Conservation (phyloP, 2,329 filamentous ascomycete species). For the Fusarium protoensiforme region DNA sequence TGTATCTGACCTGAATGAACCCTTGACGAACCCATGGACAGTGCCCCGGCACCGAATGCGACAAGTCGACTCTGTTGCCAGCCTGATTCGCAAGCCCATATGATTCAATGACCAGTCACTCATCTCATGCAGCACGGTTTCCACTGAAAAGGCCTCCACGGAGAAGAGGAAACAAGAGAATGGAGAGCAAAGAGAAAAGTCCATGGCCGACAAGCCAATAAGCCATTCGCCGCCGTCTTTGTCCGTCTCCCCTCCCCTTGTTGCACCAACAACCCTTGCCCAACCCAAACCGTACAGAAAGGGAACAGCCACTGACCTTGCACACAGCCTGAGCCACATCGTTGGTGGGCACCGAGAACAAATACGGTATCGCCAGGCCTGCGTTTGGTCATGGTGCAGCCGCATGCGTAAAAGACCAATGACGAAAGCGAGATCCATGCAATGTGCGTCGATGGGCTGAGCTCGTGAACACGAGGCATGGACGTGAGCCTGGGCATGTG, state of each 20-base stretch:
- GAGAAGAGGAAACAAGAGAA: conserved; percentile 2
- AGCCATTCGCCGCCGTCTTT: conserved; percentile 7
- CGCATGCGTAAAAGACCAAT: conserved; percentile 35
- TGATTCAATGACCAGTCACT: conserved; percentile 31
- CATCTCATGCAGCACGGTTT: background rate
- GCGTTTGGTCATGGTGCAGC: conserved; percentile 10
- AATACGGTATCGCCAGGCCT: conserved; percentile 15
- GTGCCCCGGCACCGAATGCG: conserved; percentile 41
- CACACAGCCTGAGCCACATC: conserved; percentile 14
- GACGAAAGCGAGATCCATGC: conserved; percentile 25
- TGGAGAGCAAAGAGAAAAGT: conserved; percentile 15
- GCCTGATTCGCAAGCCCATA: conserved; percentile 38
- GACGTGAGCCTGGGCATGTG: conserved; percentile 20
- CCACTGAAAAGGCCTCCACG: background rate
- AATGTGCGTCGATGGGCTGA: conserved; percentile 33
- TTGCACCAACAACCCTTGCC: conserved; percentile 31
- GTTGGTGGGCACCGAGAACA: conserved; percentile 11
- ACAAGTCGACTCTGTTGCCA: conserved; percentile 31
- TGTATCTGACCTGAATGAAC: conserved; percentile 9
- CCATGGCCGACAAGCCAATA: conserved; percentile 35
- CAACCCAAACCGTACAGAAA: conserved; percentile 24
- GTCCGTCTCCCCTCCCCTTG: conserved; percentile 13
- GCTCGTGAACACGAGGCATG: conserved; percentile 37
- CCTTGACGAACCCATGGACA: conserved; percentile 44
- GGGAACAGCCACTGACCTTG: conserved; percentile 22